Percentiles rank a stretch among this genome's conserved stretches.
These are phyloP conservation scores for Aspergillus awamori DNA, from an alignment of 2,329 filamentous ascomycete species.

Conservation along the genomic window DNA sequence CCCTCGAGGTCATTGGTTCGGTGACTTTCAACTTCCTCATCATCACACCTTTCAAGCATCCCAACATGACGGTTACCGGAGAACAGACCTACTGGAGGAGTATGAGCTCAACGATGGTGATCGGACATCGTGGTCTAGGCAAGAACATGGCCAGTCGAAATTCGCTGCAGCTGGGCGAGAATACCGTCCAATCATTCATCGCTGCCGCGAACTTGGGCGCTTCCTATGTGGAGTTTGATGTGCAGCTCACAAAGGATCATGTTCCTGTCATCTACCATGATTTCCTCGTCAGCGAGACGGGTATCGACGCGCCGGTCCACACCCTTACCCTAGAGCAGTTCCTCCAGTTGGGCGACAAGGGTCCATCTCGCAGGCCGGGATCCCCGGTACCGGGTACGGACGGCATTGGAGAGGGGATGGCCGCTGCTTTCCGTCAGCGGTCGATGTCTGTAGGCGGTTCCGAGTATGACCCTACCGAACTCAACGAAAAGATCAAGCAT, in stretches of 20 bases:
- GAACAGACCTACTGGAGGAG: constrained; percentile 97
- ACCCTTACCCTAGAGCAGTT: constrained; percentile 91
- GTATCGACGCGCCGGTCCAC: constrained; percentile 94
- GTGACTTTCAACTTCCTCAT: constrained; percentile 97
- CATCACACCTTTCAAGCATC: constrained; percentile 91
- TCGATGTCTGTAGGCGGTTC: constrained; percentile 64
- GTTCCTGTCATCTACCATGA: constrained; percentile 99
- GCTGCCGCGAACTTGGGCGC: constrained; percentile 90
- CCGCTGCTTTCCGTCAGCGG: constrained; percentile 41
- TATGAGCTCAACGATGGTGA: constrained; percentile 81
- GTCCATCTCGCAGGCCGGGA: constrained; percentile 49
- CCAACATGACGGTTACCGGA: constrained; percentile 88
- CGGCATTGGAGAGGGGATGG: constrained; percentile 17
- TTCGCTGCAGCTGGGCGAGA: constrained; percentile 92
- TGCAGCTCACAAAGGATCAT: constrained; percentile 97
- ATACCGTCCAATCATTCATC: constrained; percentile 94
- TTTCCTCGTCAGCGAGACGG: constrained; percentile 95
- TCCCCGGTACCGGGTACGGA: constrained; percentile 45
- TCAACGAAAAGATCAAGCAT: constrained; percentile 92
- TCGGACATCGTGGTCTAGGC: constrained; percentile 74
- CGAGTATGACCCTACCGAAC: constrained; percentile 44
- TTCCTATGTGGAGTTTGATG: constrained; percentile 74
- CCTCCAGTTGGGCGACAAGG: constrained; percentile 74
- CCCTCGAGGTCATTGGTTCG: constrained; percentile 85
- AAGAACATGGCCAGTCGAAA: constrained; percentile 85